Percentiles rank a stretch among this genome's conserved stretches.
phyloP scores from a whole-genome alignment of 2,329 filamentous ascomycete species.

The Aquanectria penicillioides region DNA sequence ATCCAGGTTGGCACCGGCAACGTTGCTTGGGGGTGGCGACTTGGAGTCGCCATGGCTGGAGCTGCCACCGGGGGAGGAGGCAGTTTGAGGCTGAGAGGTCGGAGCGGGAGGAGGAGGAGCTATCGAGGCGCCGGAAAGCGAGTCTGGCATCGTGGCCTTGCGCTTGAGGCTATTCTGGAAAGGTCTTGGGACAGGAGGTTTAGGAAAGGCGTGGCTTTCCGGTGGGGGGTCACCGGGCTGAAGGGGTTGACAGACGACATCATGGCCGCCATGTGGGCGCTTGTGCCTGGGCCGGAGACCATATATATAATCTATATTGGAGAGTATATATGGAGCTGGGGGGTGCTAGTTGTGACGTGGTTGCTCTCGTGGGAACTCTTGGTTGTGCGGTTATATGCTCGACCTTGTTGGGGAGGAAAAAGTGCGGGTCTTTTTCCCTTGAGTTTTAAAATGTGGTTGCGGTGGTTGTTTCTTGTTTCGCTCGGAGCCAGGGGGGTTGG shows the following conservation, averaged over 20 bases:
- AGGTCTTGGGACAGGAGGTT: conserved; percentile 42
- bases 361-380: no score
- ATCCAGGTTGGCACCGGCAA: conserved; percentile 46
- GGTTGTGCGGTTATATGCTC: no score
- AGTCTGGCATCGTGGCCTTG: conserved; percentile 40
- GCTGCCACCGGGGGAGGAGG: conserved; percentile 33
- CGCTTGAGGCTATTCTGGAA: conserved; percentile 41
- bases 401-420: no score
- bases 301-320: conserved; percentile 30
- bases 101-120: conserved; percentile 35
- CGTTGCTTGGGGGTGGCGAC: conserved; percentile 34
- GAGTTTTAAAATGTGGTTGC: neutral
- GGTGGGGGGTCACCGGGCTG: conserved; percentile 43
- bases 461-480: neutral
- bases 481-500: neutral
- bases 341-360: neutral
- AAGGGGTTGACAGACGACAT: conserved; percentile 46
- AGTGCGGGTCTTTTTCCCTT: no score
- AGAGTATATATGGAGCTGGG: neutral
- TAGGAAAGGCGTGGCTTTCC: conserved; percentile 43
- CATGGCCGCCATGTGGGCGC: conserved; percentile 42
- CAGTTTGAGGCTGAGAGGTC: conserved; percentile 37
- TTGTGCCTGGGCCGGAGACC: conserved; percentile 26
- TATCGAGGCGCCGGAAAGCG: conserved; percentile 34
- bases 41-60: conserved; percentile 33